Conservation (phyloP, 1,284 basidiomycete species). For the Ceratorhiza oryzae-sativae region DNA sequence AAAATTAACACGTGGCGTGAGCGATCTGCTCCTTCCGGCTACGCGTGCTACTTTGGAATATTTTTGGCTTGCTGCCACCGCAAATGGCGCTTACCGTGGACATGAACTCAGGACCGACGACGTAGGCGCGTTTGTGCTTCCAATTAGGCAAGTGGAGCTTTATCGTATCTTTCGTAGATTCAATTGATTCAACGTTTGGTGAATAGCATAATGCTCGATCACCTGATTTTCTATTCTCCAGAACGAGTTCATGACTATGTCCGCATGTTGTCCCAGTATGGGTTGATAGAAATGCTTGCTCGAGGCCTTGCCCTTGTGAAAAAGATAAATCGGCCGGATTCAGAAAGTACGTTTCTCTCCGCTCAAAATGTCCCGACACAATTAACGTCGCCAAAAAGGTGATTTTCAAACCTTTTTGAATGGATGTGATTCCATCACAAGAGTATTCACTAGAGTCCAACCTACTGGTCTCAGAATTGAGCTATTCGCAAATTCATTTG, state of each 20-base stretch:
- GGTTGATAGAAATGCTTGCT: not conserved
- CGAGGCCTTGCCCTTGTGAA: not conserved
- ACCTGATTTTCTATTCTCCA: not conserved
- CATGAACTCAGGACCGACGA: not conserved
- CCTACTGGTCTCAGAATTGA: not conserved
- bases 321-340: not conserved
- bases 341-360: too few species aligned
- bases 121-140: not conserved
- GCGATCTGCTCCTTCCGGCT: not conserved
- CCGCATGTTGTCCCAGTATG: not conserved
- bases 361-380: too few species aligned
- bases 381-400: not conserved
- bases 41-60: not conserved
- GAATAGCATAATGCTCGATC: slow-evolving; percentile 7
- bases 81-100: not conserved
- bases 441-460: not conserved
- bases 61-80: not conserved
- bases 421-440: not conserved
- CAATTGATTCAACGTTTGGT: not conserved
- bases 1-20: not conserved
- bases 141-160: not conserved
- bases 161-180: not conserved
- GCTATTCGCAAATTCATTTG: not conserved
- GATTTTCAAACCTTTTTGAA: not conserved
- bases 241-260: not conserved